A percentile compares a stretch with the other conserved stretches of the same genome.
These are phyloP conservation scores for Ogataea wickerhamii DNA, from an alignment of 805 yeast genomes.

Conservation along the genomic window DNA sequence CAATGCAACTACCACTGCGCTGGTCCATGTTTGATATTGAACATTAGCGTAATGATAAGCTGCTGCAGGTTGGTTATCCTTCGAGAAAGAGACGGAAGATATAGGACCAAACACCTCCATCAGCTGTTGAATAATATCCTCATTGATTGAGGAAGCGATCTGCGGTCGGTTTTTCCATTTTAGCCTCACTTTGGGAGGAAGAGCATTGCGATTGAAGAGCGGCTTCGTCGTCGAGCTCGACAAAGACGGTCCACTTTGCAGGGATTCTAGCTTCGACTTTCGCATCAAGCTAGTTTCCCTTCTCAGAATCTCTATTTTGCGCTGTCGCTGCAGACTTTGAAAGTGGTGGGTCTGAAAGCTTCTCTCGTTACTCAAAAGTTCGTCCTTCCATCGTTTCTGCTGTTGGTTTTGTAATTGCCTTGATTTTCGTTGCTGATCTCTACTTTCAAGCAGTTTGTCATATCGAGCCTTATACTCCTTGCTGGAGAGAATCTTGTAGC, in stretches of 20 bases:
- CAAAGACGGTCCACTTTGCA: not conserved
- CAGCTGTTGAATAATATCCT: conserved; percentile 34
- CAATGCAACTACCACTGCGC: conserved; percentile 34
- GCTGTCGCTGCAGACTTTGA: conserved; percentile 4
- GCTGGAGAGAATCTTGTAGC: conserved; percentile 24
- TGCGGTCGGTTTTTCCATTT: conserved; percentile 46
- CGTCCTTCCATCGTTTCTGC: conserved; percentile 22
- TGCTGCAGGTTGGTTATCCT: conserved; percentile 9
- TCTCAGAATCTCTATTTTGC: conserved; percentile 18
- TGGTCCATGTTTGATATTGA: conserved; percentile 26
- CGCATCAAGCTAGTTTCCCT: conserved; percentile 18
- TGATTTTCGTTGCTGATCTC: conserved; percentile 1
- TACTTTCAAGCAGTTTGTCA: conserved; percentile 16
- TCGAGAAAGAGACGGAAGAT: conserved; percentile 9
- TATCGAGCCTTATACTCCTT: conserved; percentile 19
- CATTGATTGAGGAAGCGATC: conserved; percentile 30
- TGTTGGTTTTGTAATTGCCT: conserved; percentile 9
- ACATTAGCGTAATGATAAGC: conserved; percentile 40
- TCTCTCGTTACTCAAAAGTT: conserved; percentile 31
- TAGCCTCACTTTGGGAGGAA: conserved; percentile 27
- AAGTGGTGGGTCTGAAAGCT: conserved; percentile 18
- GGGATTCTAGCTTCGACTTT: conserved; percentile 4
- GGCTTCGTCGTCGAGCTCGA: not conserved
- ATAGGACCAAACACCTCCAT: conserved; percentile 48
- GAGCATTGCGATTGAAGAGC: conserved; percentile 1